Conservation (phyloP, 2,329 filamentous ascomycete genomes). For the Curvularia hawaiiensis region DNA sequence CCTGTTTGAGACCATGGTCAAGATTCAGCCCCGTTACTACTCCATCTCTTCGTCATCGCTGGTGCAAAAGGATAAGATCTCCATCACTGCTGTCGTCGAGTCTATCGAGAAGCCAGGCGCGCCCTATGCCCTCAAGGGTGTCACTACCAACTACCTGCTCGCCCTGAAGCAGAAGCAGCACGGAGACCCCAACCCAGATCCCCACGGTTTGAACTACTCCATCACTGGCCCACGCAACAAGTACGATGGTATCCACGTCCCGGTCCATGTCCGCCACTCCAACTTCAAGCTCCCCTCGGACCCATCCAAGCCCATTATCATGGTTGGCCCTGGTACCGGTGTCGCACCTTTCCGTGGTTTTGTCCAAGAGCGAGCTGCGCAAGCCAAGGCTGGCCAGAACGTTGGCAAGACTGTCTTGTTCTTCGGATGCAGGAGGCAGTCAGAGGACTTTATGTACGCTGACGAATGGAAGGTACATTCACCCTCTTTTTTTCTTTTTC, state of each 20-base stretch:
- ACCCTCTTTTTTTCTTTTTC: not conserved
- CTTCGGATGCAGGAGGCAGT: conserved; percentile 86
- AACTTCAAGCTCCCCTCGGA: conserved; percentile 99
- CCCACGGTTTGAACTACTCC: conserved; percentile 84
- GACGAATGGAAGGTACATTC: conserved; percentile 86
- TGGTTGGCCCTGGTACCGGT: conserved; percentile 95
- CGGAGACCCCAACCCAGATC: conserved; percentile 78
- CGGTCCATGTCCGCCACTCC: conserved; percentile 94
- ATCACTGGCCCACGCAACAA: conserved; percentile 92
- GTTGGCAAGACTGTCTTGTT: conserved; percentile 91
- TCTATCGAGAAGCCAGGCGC: conserved; percentile 78
- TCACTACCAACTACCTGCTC: conserved; percentile 94
- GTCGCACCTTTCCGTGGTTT: conserved; percentile 96
- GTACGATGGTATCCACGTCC: conserved; percentile 93
- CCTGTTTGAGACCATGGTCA: conserved; percentile 90
- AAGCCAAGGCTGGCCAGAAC: conserved; percentile 77
- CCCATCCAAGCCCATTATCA: conserved; percentile 89
- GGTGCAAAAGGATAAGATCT: conserved; percentile 92
- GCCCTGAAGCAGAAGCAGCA: conserved; percentile 98
- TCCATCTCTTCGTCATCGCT: conserved; percentile 97
- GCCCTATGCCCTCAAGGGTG: conserved; percentile 82
- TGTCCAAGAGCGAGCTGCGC: conserved; percentile 87
- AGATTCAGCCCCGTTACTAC: conserved; percentile 97
- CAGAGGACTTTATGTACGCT: conserved; percentile 92
- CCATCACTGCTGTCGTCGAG: conserved; percentile 94